Conservation (phyloP, 495 filamentous ascomycete genomes). For the Penicillium bialowiezense region DNA sequence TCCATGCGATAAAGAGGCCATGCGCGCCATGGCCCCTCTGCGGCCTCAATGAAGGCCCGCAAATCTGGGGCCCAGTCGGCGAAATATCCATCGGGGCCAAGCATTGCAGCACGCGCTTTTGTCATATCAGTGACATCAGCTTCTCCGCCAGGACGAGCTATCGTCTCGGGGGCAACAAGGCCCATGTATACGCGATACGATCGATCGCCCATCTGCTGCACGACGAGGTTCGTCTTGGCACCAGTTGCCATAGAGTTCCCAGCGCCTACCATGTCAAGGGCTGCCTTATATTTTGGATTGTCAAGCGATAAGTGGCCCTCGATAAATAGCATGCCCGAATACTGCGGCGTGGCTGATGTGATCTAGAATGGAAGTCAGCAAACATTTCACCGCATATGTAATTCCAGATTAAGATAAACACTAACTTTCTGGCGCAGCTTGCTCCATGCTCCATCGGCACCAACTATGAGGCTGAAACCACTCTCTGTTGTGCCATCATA, state of each 20-base stretch:
- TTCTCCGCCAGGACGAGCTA: slow-evolving; percentile 9
- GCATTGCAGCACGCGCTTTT: slow-evolving; percentile 8
- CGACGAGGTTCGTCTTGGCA: not conserved
- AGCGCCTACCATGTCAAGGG: slow-evolving; percentile 12
- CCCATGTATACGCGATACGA: slow-evolving; percentile 22
- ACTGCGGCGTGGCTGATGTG: slow-evolving; percentile 12
- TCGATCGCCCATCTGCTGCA: slow-evolving; percentile 17
- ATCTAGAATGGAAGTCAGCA: slow-evolving; percentile 2
- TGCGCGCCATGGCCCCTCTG: slow-evolving; percentile 11
- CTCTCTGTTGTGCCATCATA: slow-evolving; percentile 1
- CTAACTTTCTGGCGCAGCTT: slow-evolving; percentile 3
- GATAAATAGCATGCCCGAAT: slow-evolving; percentile 17
- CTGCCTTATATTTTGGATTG: slow-evolving; percentile 14
- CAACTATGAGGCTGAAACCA: slow-evolving; percentile 10
- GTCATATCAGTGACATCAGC: slow-evolving; percentile 9
- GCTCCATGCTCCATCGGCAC: slow-evolving; percentile 11
- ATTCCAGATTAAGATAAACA: not conserved
- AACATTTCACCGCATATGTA: not conserved
- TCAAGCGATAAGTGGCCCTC: slow-evolving; percentile 14
- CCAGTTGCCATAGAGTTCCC: slow-evolving; percentile 16
- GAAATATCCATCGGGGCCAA: not conserved
- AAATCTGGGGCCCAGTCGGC: slow-evolving; percentile 9
- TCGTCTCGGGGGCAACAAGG: slow-evolving; percentile 2
- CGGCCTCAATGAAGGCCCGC: slow-evolving; percentile 9
- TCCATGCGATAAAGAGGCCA: slow-evolving; percentile 14